Evolutionary conservation across 306 rosid species (phyloP), one percentile per base, ranked within the genome.

Genomic region (Vigna nakashimae): DNA sequence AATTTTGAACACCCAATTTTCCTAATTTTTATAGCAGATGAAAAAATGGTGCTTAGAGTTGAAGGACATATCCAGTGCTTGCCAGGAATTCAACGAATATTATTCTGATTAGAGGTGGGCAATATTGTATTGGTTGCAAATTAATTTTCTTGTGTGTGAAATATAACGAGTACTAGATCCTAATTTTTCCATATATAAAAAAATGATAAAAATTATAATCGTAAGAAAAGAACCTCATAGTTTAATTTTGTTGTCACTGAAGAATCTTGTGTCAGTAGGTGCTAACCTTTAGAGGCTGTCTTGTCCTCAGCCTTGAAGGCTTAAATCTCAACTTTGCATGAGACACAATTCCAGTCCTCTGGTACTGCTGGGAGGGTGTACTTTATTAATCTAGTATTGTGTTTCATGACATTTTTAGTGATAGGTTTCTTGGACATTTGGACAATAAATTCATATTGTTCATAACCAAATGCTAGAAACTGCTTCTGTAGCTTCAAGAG

Each of bases 401-500:
- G 73, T 62, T 36, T 75, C 34, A 12, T 74, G 80, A 43, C 30
- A 69, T 83, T 52, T 74, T 74, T 36, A 22, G 77, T 60, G 50
- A 60, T 74, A 49, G 80, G 81, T 71, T 80, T 76, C 48, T 59
- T 80, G 69, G 76, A 71, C 71, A 56, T 75, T 70, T 36, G 79
- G 69, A 80, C 70, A 63, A 70, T 76, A 58, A 78, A 65, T 51
- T 79, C 69, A 45, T 53, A 57, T 73, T 86, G 78, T 68, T 78
- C 46, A 72, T 78, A 75, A 71, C 53, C 53, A 63, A 77, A 82
- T 84, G 68, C 78, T 74, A 79, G 85, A 84, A 79, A 80, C 65
- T 74, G 79, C 71, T 82, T 74, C 76, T 86, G 73, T 89, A 78
- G 69, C 86, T 77, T 84, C 75, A 82, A 51, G 76, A 82, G 82